These are phyloP conservation scores for Vitis hybrid DNA, from an alignment of 177 flowering plant genomes.

Conservation along the genomic window DNA sequence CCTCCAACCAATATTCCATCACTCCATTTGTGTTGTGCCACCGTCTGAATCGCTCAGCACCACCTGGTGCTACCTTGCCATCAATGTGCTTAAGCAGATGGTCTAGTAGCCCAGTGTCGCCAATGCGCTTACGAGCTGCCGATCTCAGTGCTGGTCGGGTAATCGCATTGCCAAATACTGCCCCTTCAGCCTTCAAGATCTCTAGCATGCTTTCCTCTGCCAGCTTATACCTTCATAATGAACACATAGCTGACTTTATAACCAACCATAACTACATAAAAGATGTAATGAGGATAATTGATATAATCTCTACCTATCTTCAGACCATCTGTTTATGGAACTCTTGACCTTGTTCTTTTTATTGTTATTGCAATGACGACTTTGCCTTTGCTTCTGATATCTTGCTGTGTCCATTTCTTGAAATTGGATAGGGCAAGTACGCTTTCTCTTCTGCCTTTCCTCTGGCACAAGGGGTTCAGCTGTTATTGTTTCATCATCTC, in stretches of 20 bases:
- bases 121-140: constrained; percentile 77
- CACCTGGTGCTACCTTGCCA: constrained; percentile 72
- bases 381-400: neutral
- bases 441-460: constrained; percentile 10
- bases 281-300: neutral
- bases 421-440: neutral
- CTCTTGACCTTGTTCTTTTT: constrained; percentile 8
- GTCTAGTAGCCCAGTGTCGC: constrained; percentile 90
- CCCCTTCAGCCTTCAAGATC: constrained; percentile 66
- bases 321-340: constrained; percentile 15
- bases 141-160: constrained; percentile 57
- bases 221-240: constrained; percentile 53
- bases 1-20: constrained; percentile 97
- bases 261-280: neutral
- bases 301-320: constrained; percentile 12
- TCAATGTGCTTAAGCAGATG: constrained; percentile 93
- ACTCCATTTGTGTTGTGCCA: constrained; percentile 79
- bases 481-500: constrained; percentile 2
- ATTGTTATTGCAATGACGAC: neutral
- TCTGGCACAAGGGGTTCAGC: neutral
- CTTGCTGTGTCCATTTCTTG: constrained; percentile 1
- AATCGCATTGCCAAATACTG: constrained; percentile 63
- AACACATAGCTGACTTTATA: neutral
- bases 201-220: constrained; percentile 68
- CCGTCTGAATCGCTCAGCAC: constrained; percentile 65